Evolutionary conservation across 768 basidiomycete genomes (phyloP).

Genomic region (Suillus americanus): DNA sequence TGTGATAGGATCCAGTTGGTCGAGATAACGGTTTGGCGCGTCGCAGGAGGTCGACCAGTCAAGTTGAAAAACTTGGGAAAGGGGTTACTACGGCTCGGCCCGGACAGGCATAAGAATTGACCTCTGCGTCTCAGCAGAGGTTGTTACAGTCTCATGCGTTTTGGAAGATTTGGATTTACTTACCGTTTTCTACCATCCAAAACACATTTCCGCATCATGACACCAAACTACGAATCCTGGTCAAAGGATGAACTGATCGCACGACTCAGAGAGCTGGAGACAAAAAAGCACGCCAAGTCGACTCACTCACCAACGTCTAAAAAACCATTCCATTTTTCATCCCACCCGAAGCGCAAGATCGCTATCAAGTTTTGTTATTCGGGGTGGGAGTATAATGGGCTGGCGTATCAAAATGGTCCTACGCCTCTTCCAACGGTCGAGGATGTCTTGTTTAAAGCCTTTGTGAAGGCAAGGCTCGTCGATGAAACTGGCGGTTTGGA

Average conservation of each 20-base stretch:
- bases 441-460: constrained; percentile 75
- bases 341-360: constrained; percentile 81
- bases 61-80: too few species aligned
- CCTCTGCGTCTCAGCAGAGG: too few species aligned
- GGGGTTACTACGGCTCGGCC: too few species aligned
- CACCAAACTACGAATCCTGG: constrained; percentile 52
- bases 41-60: too few species aligned
- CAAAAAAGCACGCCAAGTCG: constrained; percentile 20
- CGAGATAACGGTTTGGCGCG: too few species aligned
- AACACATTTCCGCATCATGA: constrained; percentile 32
- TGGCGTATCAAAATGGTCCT: constrained; percentile 73
- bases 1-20: too few species aligned
- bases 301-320: constrained; percentile 22
- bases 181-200: constrained; percentile 33
- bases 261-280: constrained; percentile 58
- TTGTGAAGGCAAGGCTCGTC: constrained; percentile 76
- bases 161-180: constrained; percentile 31
- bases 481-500: constrained; percentile 73
- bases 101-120: too few species aligned
- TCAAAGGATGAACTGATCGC: constrained; percentile 71
- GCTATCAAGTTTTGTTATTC: constrained; percentile 92
- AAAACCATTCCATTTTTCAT: constrained; percentile 61
- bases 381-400: constrained; percentile 89
- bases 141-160: constrained; percentile 21
- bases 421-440: constrained; percentile 90